Evolutionary conservation across 257 asterid genomes (phyloP).

Genomic region (Scutellaria minor): DNA sequence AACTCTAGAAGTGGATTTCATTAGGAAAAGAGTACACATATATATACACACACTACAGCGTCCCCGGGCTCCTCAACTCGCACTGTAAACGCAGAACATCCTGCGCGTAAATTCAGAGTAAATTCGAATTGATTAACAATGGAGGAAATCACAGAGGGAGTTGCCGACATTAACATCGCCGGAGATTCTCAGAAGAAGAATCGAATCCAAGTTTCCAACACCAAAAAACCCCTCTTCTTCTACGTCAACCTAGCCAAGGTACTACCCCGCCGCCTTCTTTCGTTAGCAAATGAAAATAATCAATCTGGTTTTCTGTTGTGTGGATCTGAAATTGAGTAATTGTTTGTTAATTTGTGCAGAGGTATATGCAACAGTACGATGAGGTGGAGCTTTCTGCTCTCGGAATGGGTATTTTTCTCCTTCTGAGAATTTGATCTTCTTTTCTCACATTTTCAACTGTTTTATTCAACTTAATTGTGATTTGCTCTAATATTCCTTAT

Average conservation of each 20-base stretch:
- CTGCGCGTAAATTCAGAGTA: not conserved
- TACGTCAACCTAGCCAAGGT: conserved; percentile 80
- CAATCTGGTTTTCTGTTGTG: not conserved
- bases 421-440: not conserved
- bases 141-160: conserved; percentile 65
- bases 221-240: conserved; percentile 73
- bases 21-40: too few species aligned
- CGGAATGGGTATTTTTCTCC: conserved; percentile 58
- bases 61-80: not conserved
- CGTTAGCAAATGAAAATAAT: not conserved
- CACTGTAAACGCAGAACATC: not conserved
- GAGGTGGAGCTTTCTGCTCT: conserved; percentile 75
- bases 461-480: not conserved
- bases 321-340: conserved; percentile 31
- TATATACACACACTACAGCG: too few species aligned
- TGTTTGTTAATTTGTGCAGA: conserved; percentile 42
- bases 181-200: conserved; percentile 56
- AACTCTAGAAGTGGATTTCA: too few species aligned
- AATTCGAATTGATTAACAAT: conserved; percentile 31
- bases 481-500: not conserved
- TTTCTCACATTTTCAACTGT: not conserved
- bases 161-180: conserved; percentile 51
- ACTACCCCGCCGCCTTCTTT: not conserved
- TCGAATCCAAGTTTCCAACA: conserved; percentile 74
- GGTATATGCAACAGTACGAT: conserved; percentile 69